Conservation (phyloP, 2,329 filamentous ascomycete genomes). For the Pestalotiopsis sp. region DNA sequence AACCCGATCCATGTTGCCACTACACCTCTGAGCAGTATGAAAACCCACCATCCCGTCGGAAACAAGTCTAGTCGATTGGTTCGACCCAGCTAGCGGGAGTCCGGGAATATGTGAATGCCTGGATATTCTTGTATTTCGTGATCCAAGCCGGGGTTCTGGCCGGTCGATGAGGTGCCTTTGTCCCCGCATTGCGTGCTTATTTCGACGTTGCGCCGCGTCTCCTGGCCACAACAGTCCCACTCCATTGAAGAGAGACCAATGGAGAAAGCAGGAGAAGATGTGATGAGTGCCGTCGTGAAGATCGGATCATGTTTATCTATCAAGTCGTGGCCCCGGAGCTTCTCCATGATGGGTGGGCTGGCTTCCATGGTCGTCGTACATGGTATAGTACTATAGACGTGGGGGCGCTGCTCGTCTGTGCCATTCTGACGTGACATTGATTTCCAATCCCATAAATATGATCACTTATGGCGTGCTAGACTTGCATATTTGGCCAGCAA, state of each 20-base stretch:
- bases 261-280: background rate
- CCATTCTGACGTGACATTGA: background rate
- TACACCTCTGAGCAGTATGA: background rate
- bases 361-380: background rate
- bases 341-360: background rate
- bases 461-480: background rate
- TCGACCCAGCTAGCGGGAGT: background rate
- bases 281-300: background rate
- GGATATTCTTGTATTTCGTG: background rate
- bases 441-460: background rate
- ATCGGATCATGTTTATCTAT: background rate
- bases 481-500: background rate
- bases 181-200: constrained; percentile 12
- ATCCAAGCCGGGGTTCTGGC: background rate
- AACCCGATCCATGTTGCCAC: background rate
- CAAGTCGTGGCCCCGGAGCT: background rate
- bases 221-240: background rate
- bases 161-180: constrained; percentile 9
- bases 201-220: background rate
- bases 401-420: background rate
- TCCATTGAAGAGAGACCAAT: background rate
- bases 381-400: background rate
- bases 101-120: background rate
- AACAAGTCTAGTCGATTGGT: background rate
- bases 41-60: background rate